Percentiles rank a stretch among this genome's conserved stretches.
phyloP scores from a whole-genome alignment of 2,329 filamentous ascomycete genomes.

The Talaromyces sp. region DNA sequence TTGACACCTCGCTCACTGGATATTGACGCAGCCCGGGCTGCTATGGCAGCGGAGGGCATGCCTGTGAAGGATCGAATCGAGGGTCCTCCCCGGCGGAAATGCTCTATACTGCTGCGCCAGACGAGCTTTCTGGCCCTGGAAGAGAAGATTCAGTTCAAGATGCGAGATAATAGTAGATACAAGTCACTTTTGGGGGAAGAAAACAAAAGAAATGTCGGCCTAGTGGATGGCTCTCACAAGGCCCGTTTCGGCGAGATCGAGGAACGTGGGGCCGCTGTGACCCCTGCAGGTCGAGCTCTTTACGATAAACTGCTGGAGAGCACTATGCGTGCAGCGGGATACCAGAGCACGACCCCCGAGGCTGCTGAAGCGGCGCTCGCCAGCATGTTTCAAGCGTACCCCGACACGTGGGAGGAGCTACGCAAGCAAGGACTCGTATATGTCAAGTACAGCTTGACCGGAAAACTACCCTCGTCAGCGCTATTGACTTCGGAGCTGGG shows the following conservation, averaged over 20 bases:
- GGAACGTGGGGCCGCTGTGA: constrained; percentile 48
- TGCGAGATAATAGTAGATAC: not conserved
- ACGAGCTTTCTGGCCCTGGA: constrained; percentile 50
- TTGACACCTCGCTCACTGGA: constrained; percentile 48
- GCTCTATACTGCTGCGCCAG: constrained; percentile 46
- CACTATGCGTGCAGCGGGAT: constrained; percentile 2
- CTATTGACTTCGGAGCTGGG: not conserved
- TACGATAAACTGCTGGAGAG: constrained; percentile 41
- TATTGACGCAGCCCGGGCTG: constrained; percentile 40
- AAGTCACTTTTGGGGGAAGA: not conserved
- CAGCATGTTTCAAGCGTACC: constrained; percentile 31
- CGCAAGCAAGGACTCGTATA: constrained; percentile 32
- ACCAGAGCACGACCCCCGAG: constrained; percentile 14
- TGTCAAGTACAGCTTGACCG: constrained; percentile 28
- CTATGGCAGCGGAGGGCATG: constrained; percentile 39
- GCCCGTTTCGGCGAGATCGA: constrained; percentile 51
- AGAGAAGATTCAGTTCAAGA: constrained; percentile 40
- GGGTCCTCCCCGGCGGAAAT: constrained; percentile 42
- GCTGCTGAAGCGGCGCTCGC: constrained; percentile 13
- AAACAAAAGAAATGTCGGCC: not conserved
- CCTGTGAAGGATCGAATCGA: constrained; percentile 47
- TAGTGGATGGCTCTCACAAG: constrained; percentile 37
- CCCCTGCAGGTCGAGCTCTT: constrained; percentile 37
- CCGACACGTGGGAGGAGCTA: constrained; percentile 38
- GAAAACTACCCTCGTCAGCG: not conserved